phyloP scores from a whole-genome alignment of 495 filamentous ascomycete species.

The Patellaria atrata region DNA sequence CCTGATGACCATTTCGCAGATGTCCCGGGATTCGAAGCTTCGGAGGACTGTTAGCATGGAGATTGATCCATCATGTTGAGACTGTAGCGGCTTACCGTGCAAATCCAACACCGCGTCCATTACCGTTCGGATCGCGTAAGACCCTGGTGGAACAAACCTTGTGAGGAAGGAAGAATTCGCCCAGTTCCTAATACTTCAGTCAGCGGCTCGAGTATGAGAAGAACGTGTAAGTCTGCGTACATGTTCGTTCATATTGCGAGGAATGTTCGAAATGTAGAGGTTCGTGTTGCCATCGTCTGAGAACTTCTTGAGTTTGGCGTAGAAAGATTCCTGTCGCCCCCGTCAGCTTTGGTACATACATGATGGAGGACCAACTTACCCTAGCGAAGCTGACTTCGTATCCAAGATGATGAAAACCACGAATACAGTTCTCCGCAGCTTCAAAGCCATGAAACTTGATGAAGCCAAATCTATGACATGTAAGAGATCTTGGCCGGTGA shows the following conservation, averaged over 20 bases:
- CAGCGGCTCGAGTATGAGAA: not conserved
- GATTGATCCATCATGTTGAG: not conserved
- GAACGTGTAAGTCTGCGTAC: conserved; percentile 46
- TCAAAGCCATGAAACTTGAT: conserved; percentile 79
- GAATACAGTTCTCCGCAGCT: conserved; percentile 89
- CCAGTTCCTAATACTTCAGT: conserved; percentile 44
- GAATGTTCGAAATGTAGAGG: conserved; percentile 92
- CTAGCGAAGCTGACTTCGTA: conserved; percentile 96
- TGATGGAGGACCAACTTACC: conserved; percentile 32
- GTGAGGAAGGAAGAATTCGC: conserved; percentile 68
- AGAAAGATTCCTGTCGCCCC: conserved; percentile 68
- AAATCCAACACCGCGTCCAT: conserved; percentile 94
- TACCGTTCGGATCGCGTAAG: conserved; percentile 72
- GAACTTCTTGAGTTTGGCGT: conserved; percentile 84
- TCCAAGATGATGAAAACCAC: conserved; percentile 81
- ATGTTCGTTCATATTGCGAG: conserved; percentile 74
- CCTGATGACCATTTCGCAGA: conserved; percentile 72
- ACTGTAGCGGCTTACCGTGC: conserved; percentile 51
- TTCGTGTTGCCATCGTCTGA: conserved; percentile 80
- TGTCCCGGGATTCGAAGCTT: conserved; percentile 75
- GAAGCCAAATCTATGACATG: conserved; percentile 67
- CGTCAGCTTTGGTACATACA: conserved; percentile 5
- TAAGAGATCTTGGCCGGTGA: conserved; percentile 14
- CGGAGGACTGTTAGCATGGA: not conserved
- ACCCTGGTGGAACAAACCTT: conserved; percentile 83